A percentile compares a stretch with the other conserved stretches of the same genome.
phyloP scores from a whole-genome alignment of 2,329 filamentous ascomycete genomes.

The Aspergillus neotritici region DNA sequence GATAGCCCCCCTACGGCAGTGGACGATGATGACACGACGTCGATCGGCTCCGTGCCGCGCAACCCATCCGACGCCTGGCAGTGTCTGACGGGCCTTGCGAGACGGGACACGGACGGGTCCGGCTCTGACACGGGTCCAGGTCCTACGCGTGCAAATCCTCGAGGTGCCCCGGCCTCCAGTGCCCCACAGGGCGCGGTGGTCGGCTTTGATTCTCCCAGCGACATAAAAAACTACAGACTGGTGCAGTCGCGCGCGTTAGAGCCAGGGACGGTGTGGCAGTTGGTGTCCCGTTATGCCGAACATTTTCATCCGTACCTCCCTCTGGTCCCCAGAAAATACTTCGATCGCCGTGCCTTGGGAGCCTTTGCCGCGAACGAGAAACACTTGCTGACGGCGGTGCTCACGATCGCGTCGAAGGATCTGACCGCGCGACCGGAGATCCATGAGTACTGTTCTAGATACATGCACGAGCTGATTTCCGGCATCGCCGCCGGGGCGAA shows the following conservation, averaged over 20 bases:
- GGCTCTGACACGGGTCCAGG: slow-evolving; percentile 19
- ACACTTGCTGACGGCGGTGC: slow-evolving; percentile 62
- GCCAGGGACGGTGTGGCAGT: slow-evolving; percentile 46
- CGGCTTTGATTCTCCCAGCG: slow-evolving; percentile 25
- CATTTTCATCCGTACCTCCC: slow-evolving; percentile 67
- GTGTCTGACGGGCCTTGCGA: slow-evolving; percentile 42
- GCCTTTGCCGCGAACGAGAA: slow-evolving; percentile 57
- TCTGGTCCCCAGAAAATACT: slow-evolving; percentile 57
- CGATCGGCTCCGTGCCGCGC: slow-evolving; percentile 40
- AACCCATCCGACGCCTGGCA: slow-evolving; percentile 48
- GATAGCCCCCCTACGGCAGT: slow-evolving; percentile 25
- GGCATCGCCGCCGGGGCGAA: slow-evolving; percentile 61
- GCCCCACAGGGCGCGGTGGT: slow-evolving; percentile 21
- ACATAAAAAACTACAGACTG: slow-evolving; percentile 39
- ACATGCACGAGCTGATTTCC: slow-evolving; percentile 65
- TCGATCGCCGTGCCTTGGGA: slow-evolving; percentile 50
- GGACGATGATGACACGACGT: slow-evolving; percentile 37
- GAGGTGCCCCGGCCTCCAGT: slow-evolving; percentile 21
- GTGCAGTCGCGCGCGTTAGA: slow-evolving; percentile 44
- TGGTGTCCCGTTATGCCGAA: slow-evolving; percentile 56
- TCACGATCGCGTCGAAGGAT: slow-evolving; percentile 67
- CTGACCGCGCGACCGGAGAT: slow-evolving; percentile 58
- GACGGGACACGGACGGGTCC: slow-evolving; percentile 26
- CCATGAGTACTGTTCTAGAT: slow-evolving; percentile 60
- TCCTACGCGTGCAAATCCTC: slow-evolving; percentile 18